Evolutionary conservation across 306 rosid genomes (phyloP).

Genomic region (Senna siamea): DNA sequence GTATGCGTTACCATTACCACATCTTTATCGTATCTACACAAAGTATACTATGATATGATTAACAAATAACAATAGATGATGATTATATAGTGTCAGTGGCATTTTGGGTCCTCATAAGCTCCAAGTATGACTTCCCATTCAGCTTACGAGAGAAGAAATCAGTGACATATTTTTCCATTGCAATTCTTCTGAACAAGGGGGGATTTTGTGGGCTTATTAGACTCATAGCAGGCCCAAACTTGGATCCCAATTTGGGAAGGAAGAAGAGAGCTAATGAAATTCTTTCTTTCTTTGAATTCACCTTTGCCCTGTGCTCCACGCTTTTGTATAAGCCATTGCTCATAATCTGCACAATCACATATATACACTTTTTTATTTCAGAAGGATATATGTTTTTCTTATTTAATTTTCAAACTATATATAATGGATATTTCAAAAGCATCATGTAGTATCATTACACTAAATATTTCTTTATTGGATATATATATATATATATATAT

Average conservation of each 20-base stretch:
- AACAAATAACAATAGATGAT: background rate
- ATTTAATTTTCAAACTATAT: too few species aligned
- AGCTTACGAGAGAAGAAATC: slow-evolving; percentile 47
- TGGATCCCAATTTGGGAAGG: slow-evolving; percentile 52
- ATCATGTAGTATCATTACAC: too few species aligned
- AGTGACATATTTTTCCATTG: slow-evolving; percentile 47
- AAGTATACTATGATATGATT: background rate
- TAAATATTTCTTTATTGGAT: too few species aligned
- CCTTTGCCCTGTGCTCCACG: slow-evolving; percentile 65
- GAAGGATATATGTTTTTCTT: too few species aligned
- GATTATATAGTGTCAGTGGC: background rate
- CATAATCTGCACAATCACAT: slow-evolving; percentile 48
- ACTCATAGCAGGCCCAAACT: slow-evolving; percentile 50
- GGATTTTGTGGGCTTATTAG: slow-evolving; percentile 49
- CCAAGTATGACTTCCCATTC: slow-evolving; percentile 57
- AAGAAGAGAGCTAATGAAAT: slow-evolving; percentile 62
- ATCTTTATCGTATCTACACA: too few species aligned
- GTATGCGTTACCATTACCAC: too few species aligned
- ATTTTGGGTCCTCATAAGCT: slow-evolving; percentile 44
- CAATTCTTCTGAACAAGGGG: slow-evolving; percentile 41
- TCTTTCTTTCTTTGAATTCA: slow-evolving; percentile 64
- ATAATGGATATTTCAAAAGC: too few species aligned
- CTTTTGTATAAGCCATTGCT: slow-evolving; percentile 71
- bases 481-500: too few species aligned
- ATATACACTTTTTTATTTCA: background rate